Percentiles rank a stretch among this genome's conserved stretches.
phyloP scores from a whole-genome alignment of 2,329 filamentous ascomycete genomes.

The Fusarium humuli region DNA sequence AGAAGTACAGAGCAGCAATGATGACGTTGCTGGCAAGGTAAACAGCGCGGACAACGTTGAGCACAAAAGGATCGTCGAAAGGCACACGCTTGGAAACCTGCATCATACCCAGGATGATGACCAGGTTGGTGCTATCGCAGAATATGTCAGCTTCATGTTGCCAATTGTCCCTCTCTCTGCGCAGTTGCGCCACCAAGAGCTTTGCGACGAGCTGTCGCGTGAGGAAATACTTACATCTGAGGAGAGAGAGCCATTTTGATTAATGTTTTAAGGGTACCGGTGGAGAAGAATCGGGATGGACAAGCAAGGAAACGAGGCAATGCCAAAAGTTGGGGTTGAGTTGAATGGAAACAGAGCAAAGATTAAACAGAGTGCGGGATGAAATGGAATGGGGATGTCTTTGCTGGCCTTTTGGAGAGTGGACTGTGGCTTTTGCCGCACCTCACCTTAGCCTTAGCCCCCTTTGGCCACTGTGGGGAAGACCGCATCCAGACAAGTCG shows the following conservation, averaged over 20 bases:
- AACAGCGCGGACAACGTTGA: conserved; percentile 66
- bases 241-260: conserved; percentile 72
- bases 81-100: conserved; percentile 96
- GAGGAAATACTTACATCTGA: conserved; percentile 67
- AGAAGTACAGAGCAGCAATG: conserved; percentile 87
- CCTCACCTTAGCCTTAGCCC: conserved; percentile 22
- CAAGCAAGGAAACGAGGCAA: conserved; percentile 16
- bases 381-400: conserved; percentile 39
- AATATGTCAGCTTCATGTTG: conserved; percentile 39
- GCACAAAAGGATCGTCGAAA: conserved; percentile 81
- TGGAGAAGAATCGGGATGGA: conserved; percentile 4
- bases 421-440: conserved; percentile 37
- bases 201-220: conserved; percentile 23
- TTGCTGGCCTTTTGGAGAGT: conserved; percentile 47
- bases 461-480: conserved; percentile 42
- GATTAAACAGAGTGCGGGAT: conserved; percentile 31
- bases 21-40: conserved; percentile 77
- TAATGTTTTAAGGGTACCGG: conserved; percentile 2
- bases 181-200: conserved; percentile 28
- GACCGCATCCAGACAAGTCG: conserved; percentile 6
- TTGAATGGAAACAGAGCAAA: conserved; percentile 25
- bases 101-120: conserved; percentile 98
- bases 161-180: conserved; percentile 45
- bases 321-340: conserved; percentile 17
- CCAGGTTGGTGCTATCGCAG: conserved; percentile 80